A percentile compares a stretch with the other conserved stretches of the same genome.
phyloP scores from a whole-genome alignment of 805 yeast species.

The Yarrowia keelungensis region DNA sequence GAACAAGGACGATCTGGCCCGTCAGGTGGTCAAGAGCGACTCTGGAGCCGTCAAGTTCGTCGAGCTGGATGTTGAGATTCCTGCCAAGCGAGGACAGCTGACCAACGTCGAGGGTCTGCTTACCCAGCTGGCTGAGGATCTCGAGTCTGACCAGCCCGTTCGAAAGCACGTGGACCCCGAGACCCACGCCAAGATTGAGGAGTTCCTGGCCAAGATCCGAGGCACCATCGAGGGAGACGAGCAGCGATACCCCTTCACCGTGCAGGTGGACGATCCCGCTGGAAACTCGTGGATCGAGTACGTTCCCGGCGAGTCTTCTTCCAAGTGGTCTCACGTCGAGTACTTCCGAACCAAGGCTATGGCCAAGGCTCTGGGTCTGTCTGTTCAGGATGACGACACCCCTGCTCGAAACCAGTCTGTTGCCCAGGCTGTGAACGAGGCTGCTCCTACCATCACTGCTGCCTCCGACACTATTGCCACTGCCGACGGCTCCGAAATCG shows the following conservation, averaged over 20 bases:
- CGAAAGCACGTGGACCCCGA: conserved; percentile 80
- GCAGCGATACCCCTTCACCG: conserved; percentile 74
- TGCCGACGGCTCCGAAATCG: conserved; percentile 74
- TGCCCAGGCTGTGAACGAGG: conserved; percentile 46
- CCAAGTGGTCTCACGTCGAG: conserved; percentile 87
- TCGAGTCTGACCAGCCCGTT: conserved; percentile 78
- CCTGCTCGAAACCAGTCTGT: conserved; percentile 48
- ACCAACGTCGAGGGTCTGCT: conserved; percentile 92
- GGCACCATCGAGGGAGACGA: conserved; percentile 69
- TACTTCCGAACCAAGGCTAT: conserved; percentile 88
- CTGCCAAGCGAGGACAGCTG: conserved; percentile 91
- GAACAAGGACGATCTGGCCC: conserved; percentile 71
- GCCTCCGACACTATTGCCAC: conserved; percentile 43
- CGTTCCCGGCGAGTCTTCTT: conserved; percentile 83
- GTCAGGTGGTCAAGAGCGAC: conserved; percentile 93
- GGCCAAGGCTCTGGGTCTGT: conserved; percentile 80
- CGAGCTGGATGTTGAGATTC: conserved; percentile 91
- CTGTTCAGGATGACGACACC: conserved; percentile 67
- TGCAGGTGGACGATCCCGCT: conserved; percentile 87
- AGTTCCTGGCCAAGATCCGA: conserved; percentile 65
- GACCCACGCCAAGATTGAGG: conserved; percentile 74
- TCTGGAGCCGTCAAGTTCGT: conserved; percentile 78
- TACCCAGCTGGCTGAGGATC: conserved; percentile 80
- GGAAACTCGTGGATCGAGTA: conserved; percentile 97
- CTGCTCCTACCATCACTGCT: conserved; percentile 49